Evolutionary conservation across 345 rosid genomes (phyloP), one percentile per base, ranked within the genome.

Genomic region (Melaleuca quinquenervia): DNA sequence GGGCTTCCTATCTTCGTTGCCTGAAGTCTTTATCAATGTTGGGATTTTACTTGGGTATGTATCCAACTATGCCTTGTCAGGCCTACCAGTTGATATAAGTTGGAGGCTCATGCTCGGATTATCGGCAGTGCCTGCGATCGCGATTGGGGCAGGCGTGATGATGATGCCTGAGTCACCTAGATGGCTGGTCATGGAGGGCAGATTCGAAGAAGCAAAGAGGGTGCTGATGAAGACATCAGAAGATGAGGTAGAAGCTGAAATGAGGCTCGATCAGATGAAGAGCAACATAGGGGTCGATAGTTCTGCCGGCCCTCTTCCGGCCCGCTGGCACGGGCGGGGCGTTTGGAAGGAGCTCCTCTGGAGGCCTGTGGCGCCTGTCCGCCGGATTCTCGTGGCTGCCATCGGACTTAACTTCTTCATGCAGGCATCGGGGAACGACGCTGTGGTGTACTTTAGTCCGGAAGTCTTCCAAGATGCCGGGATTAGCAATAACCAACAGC

Each of bases 371-470:
- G 22, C n/a, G 6, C 87, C 90, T 0, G 93, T 92, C 15, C 87
- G 91, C 45, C 90, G 93, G 83, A 92, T 92, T 82, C 90, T 94
- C 2, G 27, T 93, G 11, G 92, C 94, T 0, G 94, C 94, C 2
- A 82, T 92, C 0, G 97, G 96, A 11, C 78, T 94, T 18, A 93
- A 93, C 84, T 93, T 94, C 87, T 87, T 91, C 85, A 91, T 91
- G 90, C 95, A 93, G 89, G 97, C 96, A 27, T 92, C 94, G 0
- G 96, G 97, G 1, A 93, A 92, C 49, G 96, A 92, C 58, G 93
- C 94, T 2, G 95, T 93, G 5, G 91, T 94, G 36, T 92, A 90
- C 75, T 93, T 92, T 86, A 83, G 88, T 32, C 97, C 95, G 1
- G 90, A 89, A 44, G 93, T 94, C 55, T 90, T 92, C 84, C 88